phyloP scores from a whole-genome alignment of 495 filamentous ascomycete species.

The Aspergillus homomorphus region DNA sequence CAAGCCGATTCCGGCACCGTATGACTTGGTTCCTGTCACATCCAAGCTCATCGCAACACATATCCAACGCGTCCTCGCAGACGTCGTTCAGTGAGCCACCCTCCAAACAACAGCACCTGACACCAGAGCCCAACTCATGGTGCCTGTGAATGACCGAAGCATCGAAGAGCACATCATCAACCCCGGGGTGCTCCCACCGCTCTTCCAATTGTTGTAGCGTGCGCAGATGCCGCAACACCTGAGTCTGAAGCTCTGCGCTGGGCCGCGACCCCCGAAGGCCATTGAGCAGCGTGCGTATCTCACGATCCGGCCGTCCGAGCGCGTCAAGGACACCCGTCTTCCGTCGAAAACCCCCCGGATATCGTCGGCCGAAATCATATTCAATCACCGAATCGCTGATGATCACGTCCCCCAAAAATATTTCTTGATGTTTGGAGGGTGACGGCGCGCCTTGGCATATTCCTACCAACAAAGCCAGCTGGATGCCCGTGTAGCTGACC shows the following conservation, averaged over 20 bases:
- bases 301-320: conserved; percentile 8
- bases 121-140: conserved; percentile 2
- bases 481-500: conserved; percentile 18
- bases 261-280: background rate
- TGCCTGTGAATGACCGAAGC: conserved; percentile 32
- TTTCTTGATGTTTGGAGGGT: conserved; percentile 4
- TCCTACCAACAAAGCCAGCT: conserved; percentile 24
- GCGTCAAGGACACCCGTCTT: conserved; percentile 14
- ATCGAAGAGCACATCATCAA: conserved; percentile 26
- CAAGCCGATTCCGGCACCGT: background rate
- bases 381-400: conserved; percentile 34
- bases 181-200: conserved; percentile 17
- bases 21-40: background rate
- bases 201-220: conserved; percentile 24
- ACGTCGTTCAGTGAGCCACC: background rate
- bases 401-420: conserved; percentile 44
- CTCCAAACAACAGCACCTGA: no score
- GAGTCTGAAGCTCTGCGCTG: background rate
- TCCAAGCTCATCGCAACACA: background rate
- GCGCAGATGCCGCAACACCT: background rate
- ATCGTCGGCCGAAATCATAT: conserved; percentile 35
- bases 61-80: background rate
- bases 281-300: background rate
- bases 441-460: conserved; percentile 30
- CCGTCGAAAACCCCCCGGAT: conserved; percentile 24